phyloP scores from a whole-genome alignment of 352 stramenopile genomes.

The Saprolegnia parasitica region DNA sequence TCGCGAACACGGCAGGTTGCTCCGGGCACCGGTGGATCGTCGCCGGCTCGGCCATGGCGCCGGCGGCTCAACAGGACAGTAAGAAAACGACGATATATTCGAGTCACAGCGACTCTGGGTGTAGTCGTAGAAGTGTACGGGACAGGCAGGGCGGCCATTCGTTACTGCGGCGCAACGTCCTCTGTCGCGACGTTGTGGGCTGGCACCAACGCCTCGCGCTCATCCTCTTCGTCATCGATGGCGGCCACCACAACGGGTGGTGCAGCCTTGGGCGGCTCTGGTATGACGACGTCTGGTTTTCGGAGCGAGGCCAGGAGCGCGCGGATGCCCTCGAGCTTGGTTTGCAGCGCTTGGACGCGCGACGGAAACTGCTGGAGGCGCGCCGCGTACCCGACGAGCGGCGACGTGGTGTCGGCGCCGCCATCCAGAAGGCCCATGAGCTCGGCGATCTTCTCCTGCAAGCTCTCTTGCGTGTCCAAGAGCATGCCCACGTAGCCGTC shows the following conservation, averaged over 20 bases:
- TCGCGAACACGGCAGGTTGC: constrained; percentile 26
- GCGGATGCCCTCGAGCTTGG: constrained; percentile 66
- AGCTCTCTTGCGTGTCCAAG: constrained; percentile 59
- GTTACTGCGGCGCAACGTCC: constrained; percentile 18
- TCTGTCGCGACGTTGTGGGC: not conserved
- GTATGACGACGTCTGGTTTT: constrained; percentile 29
- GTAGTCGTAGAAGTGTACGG: not conserved
- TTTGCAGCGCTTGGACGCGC: constrained; percentile 59
- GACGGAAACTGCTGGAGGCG: constrained; percentile 62
- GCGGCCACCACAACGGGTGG: not conserved
- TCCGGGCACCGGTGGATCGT: not conserved
- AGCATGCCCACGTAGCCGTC: constrained; percentile 70
- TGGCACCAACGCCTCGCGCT: not conserved
- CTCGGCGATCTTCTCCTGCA: constrained; percentile 94
- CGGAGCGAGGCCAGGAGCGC: constrained; percentile 46
- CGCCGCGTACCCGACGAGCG: constrained; percentile 63
- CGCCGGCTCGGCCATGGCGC: too few relatives aligned
- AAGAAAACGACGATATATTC: constrained; percentile 22
- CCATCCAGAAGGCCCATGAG: constrained; percentile 96
- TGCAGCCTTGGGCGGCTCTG: not conserved
- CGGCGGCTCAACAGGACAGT: not conserved
- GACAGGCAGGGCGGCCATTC: not conserved
- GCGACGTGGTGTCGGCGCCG: constrained; percentile 83
- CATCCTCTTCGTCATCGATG: not conserved
- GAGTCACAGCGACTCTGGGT: constrained; percentile 1